Evolutionary conservation across 2,329 filamentous ascomycete genomes (phyloP).

Genomic region (Pseudonectria foliicola): DNA sequence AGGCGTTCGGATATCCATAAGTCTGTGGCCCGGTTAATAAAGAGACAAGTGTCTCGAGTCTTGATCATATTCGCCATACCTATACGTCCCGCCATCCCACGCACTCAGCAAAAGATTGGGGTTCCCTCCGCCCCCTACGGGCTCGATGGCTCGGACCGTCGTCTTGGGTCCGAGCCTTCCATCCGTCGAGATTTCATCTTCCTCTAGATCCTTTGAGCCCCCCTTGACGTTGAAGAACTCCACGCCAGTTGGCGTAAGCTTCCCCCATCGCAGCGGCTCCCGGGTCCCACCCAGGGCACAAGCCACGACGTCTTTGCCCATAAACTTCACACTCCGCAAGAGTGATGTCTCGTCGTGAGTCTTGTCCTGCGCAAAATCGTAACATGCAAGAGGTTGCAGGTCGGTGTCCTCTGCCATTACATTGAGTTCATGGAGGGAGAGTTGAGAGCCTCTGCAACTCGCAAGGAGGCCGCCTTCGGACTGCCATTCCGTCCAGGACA

Average conservation of each 20-base stretch:
- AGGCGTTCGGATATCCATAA: slow-evolving; percentile 44
- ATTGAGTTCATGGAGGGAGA: slow-evolving; percentile 24
- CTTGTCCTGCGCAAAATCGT: slow-evolving; percentile 19
- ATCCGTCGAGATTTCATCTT: slow-evolving; percentile 11
- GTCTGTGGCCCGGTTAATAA: no score
- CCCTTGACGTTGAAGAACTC: slow-evolving; percentile 29
- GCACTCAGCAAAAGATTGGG: slow-evolving; percentile 40
- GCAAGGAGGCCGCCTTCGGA: slow-evolving; percentile 22
- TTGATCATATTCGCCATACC: no score
- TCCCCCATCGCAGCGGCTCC: slow-evolving; percentile 39
- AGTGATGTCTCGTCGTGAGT: slow-evolving; percentile 17
- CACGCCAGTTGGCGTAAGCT: slow-evolving; percentile 39
- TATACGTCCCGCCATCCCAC: slow-evolving; percentile 47
- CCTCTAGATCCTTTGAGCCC: slow-evolving; percentile 15
- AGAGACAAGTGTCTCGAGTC: no score
- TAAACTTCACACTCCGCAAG: slow-evolving; percentile 35
- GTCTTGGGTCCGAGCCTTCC: slow-evolving; percentile 27
- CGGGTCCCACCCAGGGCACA: slow-evolving; percentile 36
- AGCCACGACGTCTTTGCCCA: slow-evolving; percentile 37
- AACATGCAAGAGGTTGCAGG: slow-evolving; percentile 14
- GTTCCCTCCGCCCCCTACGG: slow-evolving; percentile 30
- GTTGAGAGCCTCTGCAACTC: slow-evolving; percentile 22
- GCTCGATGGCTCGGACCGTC: slow-evolving; percentile 40
- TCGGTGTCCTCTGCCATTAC: slow-evolving; percentile 3
- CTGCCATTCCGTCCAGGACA: slow-evolving; percentile 29